A percentile compares a stretch with the other conserved stretches of the same genome.
Conservation (phyloP, 1,284 basidiomycete genomes). For the Ceratobasidium sp. region DNA sequence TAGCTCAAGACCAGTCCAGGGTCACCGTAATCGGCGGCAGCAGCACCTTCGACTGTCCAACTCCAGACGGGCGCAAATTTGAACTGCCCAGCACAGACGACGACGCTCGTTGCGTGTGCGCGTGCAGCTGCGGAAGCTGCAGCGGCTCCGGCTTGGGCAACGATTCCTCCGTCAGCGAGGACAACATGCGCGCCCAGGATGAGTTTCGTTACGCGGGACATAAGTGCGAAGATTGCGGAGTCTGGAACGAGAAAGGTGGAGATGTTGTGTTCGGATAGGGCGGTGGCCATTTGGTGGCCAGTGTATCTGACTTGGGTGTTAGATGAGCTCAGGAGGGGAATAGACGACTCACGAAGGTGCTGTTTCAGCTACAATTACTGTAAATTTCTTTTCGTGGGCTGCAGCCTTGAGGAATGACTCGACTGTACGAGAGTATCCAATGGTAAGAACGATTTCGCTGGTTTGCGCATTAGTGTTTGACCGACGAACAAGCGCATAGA, state of each 20-base stretch:
- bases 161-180: slow-evolving; percentile 94
- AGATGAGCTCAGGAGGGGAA: slow-evolving; percentile 25
- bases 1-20: slow-evolving; percentile 85
- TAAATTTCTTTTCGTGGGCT: slow-evolving; percentile 90
- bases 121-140: slow-evolving; percentile 89
- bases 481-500: slow-evolving; percentile 12
- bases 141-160: slow-evolving; percentile 85
- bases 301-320: slow-evolving; percentile 63
- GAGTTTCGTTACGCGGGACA: slow-evolving; percentile 97
- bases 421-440: slow-evolving; percentile 95
- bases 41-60: slow-evolving; percentile 82
- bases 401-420: slow-evolving; percentile 92
- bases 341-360: slow-evolving; percentile 75
- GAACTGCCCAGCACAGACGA: slow-evolving; percentile 94
- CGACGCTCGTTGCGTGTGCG: slow-evolving; percentile 90
- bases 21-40: slow-evolving; percentile 84
- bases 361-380: slow-evolving; percentile 94
- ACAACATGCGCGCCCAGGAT: slow-evolving; percentile 93
- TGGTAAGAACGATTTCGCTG: slow-evolving; percentile 94
- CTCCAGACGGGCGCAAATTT: slow-evolving; percentile 96
- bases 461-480: slow-evolving; percentile 35
- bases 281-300: slow-evolving; percentile 85
- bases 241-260: slow-evolving; percentile 96
- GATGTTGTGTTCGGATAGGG: slow-evolving; percentile 79
- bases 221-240: slow-evolving; percentile 91